Base-by-base conservation (phyloP, 2,329 filamentous ascomycete species). In the Fusarium redolens region DNA sequence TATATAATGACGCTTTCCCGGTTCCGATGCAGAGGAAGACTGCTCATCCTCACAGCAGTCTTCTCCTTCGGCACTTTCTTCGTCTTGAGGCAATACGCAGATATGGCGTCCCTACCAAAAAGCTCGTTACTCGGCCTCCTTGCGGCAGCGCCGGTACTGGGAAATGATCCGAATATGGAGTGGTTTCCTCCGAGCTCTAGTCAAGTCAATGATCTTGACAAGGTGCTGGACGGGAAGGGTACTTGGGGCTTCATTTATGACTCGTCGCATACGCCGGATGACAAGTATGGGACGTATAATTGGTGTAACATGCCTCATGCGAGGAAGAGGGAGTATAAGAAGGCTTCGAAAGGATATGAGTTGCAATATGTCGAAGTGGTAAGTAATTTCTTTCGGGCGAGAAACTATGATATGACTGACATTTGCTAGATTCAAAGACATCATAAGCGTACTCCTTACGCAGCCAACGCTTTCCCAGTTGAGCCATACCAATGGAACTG, bases 271-370 rank as follows among this genome's bases (percentile, higher is more conserved):
- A 88, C 88, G 0, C 89, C 92, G 0, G 82, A 85, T 60, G 78
- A 81, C 1, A 74, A 84, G 41, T 92, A 93, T 81, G 89, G 90
- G 10, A 86, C 83, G 3, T 95, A 95, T 81, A 94, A 96, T 80
- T 96, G 87, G 87, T 96, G 93, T 82, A 95, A 96, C 78, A 96
- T 96, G 93, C 93, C 94, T 2, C 94, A 96, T 82, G 92, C 93
- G n/a, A 87, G 93, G 37, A 82, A 80, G 28, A 81, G 81, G 18
- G 92, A 93, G 76, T 96, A 96, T 78, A 80, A 86, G 18, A 85
- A 81, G 68, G 83, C 87, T 0, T 75, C 83, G 3, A 71, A 81
- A 0, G 87, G 87, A n/a, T 94, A 89, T 78, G 84, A 90, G 75
- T 83, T 96, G 56, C 83, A 87, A 76, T 96, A 95, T 78, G 93